A percentile compares a stretch with the other conserved stretches of the same genome.
Evolutionary conservation across 495 filamentous ascomycete species (phyloP).

Genomic region (Haplographium delicatum): DNA sequence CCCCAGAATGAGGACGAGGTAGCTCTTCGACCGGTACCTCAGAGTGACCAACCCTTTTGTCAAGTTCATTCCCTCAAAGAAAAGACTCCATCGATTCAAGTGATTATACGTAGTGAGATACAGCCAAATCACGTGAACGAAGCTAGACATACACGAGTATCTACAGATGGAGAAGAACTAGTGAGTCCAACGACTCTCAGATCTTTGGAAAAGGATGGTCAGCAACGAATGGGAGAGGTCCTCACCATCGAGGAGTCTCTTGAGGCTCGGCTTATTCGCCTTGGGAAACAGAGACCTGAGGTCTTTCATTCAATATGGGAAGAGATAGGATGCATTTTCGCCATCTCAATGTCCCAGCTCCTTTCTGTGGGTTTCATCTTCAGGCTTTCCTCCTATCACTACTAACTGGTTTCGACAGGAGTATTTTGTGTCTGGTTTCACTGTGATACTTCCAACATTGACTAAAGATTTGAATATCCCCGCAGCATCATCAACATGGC

Average conservation of each 20-base stretch:
- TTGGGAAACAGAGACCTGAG: slow-evolving; percentile 67
- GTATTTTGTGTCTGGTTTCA: slow-evolving; percentile 86
- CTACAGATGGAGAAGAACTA: not conserved
- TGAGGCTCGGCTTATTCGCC: slow-evolving; percentile 50
- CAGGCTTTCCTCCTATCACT: not conserved
- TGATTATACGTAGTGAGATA: no score
- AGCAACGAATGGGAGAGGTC: not conserved
- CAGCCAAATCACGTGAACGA: no score
- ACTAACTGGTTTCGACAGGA: slow-evolving; percentile 40
- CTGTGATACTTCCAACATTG: slow-evolving; percentile 70
- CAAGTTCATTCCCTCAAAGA: no score
- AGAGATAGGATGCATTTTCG: slow-evolving; percentile 68
- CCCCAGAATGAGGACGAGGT: no score
- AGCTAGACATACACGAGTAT: no score
- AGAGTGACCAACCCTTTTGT: no score
- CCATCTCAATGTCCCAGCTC: slow-evolving; percentile 68
- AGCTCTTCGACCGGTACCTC: no score
- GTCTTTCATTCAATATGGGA: slow-evolving; percentile 54
- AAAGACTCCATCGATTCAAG: no score
- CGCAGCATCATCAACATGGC: slow-evolving; percentile 64
- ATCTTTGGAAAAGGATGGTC: slow-evolving; percentile 10
- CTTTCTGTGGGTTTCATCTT: slow-evolving; percentile 49
- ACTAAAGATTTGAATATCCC: slow-evolving; percentile 60
- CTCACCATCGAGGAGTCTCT: slow-evolving; percentile 19
- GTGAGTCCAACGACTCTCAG: slow-evolving; percentile 3